A percentile compares a stretch with the other conserved stretches of the same genome.
Evolutionary conservation across 768 basidiomycete species (phyloP).

Genomic region (Porphyrellus cyaneotinctus): DNA sequence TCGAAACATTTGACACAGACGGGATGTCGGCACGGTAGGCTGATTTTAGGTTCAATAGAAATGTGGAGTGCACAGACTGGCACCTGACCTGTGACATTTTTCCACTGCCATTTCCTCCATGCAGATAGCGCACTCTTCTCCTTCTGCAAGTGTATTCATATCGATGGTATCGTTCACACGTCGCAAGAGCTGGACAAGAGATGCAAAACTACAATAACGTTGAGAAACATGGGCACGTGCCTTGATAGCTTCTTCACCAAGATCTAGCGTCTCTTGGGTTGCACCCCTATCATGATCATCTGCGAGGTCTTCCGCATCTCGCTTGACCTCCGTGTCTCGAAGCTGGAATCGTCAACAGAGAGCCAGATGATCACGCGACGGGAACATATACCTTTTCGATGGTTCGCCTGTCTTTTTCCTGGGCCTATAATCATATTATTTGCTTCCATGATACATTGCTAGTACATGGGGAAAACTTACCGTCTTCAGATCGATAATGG

Average conservation of each 20-base stretch:
- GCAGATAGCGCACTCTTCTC: conserved; percentile 21
- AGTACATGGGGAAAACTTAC: not conserved
- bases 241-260: conserved; percentile 7
- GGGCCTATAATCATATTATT: conserved; percentile 6
- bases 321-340: conserved; percentile 13
- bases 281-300: not conserved
- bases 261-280: conserved; percentile 3
- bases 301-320: conserved; percentile 13
- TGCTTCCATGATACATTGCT: not conserved
- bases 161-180: conserved; percentile 14
- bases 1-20: conserved; percentile 17
- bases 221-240: conserved; percentile 1
- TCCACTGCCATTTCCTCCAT: conserved; percentile 13
- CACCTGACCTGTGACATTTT: conserved; percentile 21
- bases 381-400: conserved; percentile 13
- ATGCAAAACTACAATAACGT: not conserved
- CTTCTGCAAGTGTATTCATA: conserved; percentile 21
- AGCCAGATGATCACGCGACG: not conserved
- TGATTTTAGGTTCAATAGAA: conserved; percentile 1
- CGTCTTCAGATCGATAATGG: not conserved
- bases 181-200: conserved; percentile 12
- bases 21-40: conserved; percentile 14
- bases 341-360: conserved; percentile 8
- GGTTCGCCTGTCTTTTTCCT: conserved; percentile 9
- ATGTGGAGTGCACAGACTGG: not conserved